Conservation (phyloP, 345 rosid genomes). For the Citrus reticulata region DNA sequence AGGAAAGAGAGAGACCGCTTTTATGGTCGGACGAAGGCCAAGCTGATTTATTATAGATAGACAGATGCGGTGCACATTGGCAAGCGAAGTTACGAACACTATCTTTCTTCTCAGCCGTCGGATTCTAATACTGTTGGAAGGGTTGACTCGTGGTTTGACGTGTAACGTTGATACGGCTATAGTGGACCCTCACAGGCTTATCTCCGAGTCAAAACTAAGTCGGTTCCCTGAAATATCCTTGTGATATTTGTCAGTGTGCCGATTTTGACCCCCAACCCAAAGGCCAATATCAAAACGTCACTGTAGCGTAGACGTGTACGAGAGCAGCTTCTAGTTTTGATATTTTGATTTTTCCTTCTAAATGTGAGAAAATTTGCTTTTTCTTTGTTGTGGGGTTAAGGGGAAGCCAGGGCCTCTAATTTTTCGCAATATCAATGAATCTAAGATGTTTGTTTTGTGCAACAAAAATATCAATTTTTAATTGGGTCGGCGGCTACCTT, state of each 20-base stretch:
- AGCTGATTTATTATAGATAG: neutral
- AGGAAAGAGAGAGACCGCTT: constrained; percentile 1
- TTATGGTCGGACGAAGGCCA: constrained; percentile 33
- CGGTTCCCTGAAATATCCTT: constrained; percentile 6
- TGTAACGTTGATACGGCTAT: neutral
- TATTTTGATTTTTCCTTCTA: no score
- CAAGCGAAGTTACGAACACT: neutral
- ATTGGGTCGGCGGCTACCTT: constrained; percentile 1
- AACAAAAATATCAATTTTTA: neutral
- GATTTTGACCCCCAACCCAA: constrained; percentile 5
- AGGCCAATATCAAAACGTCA: constrained; percentile 2
- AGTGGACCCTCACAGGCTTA: neutral
- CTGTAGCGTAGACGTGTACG: constrained; percentile 31
- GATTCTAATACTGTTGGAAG: neutral
- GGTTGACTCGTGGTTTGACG: neutral
- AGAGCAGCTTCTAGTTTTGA: neutral
- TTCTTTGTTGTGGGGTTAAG: no score
- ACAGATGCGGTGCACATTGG: neutral
- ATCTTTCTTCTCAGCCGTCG: neutral
- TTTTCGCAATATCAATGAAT: neutral
- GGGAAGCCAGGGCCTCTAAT: constrained; percentile 4
- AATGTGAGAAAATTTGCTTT: no score
- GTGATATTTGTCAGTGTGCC: neutral
- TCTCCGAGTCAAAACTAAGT: neutral
- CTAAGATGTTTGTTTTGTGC: neutral